Base-by-base conservation (phyloP, 345 rosid genomes). In the Kandelia obovata region DNA sequence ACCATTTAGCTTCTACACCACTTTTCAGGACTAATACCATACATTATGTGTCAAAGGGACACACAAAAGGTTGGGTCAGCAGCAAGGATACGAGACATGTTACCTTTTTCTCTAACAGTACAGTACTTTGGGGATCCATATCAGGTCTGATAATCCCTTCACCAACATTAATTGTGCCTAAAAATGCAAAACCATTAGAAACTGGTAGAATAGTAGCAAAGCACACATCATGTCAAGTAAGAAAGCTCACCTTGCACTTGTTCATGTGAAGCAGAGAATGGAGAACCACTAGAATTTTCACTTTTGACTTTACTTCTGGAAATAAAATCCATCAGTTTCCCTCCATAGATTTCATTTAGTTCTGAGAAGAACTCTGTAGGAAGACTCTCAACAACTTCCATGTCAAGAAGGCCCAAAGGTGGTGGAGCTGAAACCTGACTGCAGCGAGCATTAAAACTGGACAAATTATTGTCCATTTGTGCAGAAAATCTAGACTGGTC, bases 281-380 rank as follows among this genome's bases (percentile, higher is more conserved):
- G 53, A 60, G 74, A 67, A 77, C 47, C 25, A 7, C 66, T 60
- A 63, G 23, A 62, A 31, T 73, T 61, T 73, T 78, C 77, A 64
- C 79, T 75, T 79, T 75, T 74, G 32, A 77, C 84, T 72, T 76
- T 83, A 53, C 67, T 83, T 79, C 84, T 77, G 65, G 85, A 81
- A 76, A 91, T 84, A 52, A 85, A 83, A 65, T 77, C 82, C 62
- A 66, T 73, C 74, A 94, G 66, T 81, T 89, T 86, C 66, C 94
- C 96, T 4, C 90, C 90, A 65, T 94, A 94, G 55, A 80, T 85
- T 70, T 74, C 89, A 88, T 94, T 91, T 80, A 94, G 65, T 78
- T 94, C 98, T 19, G 88, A 73, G 67, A 91, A 78, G 59, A 94
- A 77, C 65, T 91, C 97, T 26, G 86, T 74, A 66, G 98, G 98